These are phyloP conservation scores for Xylariaceae sp. DNA, from an alignment of 2,329 filamentous ascomycete species.

Conservation along the genomic window DNA sequence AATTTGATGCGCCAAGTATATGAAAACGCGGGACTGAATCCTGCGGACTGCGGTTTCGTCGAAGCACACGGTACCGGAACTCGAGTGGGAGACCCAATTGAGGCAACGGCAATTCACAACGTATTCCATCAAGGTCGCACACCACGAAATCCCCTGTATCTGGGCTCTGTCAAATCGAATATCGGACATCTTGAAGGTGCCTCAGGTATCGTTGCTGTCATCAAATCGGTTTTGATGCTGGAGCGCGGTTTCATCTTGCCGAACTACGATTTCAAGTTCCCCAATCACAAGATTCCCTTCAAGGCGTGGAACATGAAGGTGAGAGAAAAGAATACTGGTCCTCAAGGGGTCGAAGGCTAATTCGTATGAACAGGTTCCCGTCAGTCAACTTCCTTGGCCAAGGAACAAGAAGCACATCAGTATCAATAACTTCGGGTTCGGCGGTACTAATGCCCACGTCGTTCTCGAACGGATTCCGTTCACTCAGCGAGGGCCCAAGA, in stretches of 20 bases:
- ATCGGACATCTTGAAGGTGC: constrained; percentile 49
- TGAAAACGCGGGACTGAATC: constrained; percentile 35
- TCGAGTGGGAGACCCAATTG: constrained; percentile 50
- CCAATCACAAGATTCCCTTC: constrained; percentile 45
- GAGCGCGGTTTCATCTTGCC: constrained; percentile 47
- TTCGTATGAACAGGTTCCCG: constrained; percentile 35
- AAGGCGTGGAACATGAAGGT: constrained; percentile 45
- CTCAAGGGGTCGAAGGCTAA: neutral
- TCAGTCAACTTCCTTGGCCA: constrained; percentile 42
- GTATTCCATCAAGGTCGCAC: constrained; percentile 39
- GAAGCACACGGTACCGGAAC: constrained; percentile 56
- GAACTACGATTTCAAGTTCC: constrained; percentile 45
- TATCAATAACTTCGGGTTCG: constrained; percentile 32
- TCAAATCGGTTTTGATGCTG: constrained; percentile 49
- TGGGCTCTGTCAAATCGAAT: constrained; percentile 48
- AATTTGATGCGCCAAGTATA: constrained; percentile 42
- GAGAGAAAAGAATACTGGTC: neutral
- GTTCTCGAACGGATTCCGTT: constrained; percentile 34
- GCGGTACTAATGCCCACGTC: constrained; percentile 31
- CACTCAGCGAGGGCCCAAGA: constrained; percentile 28
- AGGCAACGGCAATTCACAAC: constrained; percentile 44
- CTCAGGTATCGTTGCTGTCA: constrained; percentile 46
- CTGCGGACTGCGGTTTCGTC: constrained; percentile 38
- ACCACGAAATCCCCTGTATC: constrained; percentile 39
- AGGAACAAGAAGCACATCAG: constrained; percentile 46